phyloP scores from a whole-genome alignment of 805 yeast species.

The Barnettozyma sp. region DNA sequence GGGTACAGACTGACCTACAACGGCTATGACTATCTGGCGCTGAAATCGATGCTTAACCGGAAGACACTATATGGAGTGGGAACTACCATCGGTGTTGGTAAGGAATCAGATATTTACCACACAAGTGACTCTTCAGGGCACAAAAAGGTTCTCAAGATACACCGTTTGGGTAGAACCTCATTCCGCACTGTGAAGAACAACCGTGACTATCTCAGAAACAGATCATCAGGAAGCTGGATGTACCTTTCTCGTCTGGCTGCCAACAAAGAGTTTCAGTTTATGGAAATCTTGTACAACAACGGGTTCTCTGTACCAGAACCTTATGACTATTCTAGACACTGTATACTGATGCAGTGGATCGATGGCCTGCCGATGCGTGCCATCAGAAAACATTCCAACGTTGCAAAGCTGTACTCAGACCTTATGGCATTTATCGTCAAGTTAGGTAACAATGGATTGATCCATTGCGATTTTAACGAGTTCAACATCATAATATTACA shows the following conservation, averaged over 20 bases:
- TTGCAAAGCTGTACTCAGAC: slow-evolving; percentile 69
- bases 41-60: slow-evolving; percentile 74
- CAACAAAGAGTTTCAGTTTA: slow-evolving; percentile 82
- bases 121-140: slow-evolving; percentile 61
- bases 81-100: slow-evolving; percentile 89
- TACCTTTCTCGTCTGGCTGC: slow-evolving; percentile 85
- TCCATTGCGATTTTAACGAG: slow-evolving; percentile 97
- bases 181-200: slow-evolving; percentile 89
- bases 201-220: slow-evolving; percentile 76
- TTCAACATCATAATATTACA: slow-evolving; percentile 86
- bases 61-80: slow-evolving; percentile 74
- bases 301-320: slow-evolving; percentile 89
- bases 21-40: slow-evolving; percentile 90
- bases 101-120: slow-evolving; percentile 91
- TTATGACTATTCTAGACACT: slow-evolving; percentile 83
- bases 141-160: slow-evolving; percentile 79
- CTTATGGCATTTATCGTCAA: slow-evolving; percentile 82
- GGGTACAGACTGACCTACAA: slow-evolving; percentile 85
- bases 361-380: slow-evolving; percentile 88
- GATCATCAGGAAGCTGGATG: slow-evolving; percentile 87
- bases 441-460: slow-evolving; percentile 80
- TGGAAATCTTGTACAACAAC: slow-evolving; percentile 63
- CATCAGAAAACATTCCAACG: slow-evolving; percentile 60
- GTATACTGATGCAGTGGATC: slow-evolving; percentile 87
- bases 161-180: slow-evolving; percentile 89